Conservation (phyloP, 371 early-diverging fungal genomes). For the Funneliformis caledonium region DNA sequence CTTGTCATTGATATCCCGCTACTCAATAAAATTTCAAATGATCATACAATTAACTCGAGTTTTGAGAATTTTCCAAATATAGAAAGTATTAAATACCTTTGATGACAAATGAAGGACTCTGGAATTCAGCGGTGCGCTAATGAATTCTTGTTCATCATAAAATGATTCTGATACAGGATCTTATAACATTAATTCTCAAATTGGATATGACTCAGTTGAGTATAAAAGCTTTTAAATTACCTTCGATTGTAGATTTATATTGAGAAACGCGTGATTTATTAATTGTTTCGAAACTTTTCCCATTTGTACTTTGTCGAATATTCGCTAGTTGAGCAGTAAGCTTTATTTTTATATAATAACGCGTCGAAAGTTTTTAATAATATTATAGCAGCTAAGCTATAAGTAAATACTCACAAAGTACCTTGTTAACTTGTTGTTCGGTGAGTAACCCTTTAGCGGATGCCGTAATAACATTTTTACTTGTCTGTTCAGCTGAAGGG, state of each 20-base stretch:
- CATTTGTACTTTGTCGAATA: background rate
- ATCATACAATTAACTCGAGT: background rate
- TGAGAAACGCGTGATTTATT: slow-evolving; percentile 1
- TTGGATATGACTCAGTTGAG: background rate
- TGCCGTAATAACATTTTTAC: background rate
- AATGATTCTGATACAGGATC: background rate
- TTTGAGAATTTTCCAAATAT: background rate
- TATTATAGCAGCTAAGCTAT: background rate
- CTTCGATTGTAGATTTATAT: background rate
- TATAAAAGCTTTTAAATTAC: background rate
- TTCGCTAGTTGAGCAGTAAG: background rate
- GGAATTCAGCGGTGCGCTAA: slow-evolving; percentile 13
- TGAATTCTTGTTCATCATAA: slow-evolving; percentile 3
- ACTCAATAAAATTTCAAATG: slow-evolving; percentile 6
- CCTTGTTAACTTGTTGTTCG: background rate
- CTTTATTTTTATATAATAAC: background rate
- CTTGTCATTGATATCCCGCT: slow-evolving; percentile 13
- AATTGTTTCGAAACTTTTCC: background rate
- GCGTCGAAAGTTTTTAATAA: background rate
- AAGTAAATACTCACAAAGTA: background rate
- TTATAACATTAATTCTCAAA: background rate
- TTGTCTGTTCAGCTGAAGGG: background rate
- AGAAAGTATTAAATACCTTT: background rate
- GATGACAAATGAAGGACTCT: background rate
- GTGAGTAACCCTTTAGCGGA: background rate